Base-by-base conservation (phyloP, 2,329 filamentous ascomycete species). In the Fusarium circinatum region DNA sequence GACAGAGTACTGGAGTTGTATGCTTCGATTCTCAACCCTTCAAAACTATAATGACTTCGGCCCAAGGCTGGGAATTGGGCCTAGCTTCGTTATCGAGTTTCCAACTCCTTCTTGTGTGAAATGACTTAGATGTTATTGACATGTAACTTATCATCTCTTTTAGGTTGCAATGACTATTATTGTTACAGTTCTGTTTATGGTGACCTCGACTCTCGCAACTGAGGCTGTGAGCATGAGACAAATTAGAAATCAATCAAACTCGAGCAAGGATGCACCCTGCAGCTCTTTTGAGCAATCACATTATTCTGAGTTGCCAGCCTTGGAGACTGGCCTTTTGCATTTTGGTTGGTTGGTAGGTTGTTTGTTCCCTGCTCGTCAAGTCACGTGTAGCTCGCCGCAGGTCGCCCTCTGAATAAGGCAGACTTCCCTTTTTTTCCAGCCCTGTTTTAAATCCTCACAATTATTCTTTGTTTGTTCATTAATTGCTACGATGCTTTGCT, bases 391-490 rank as follows among this genome's bases (percentile, higher is more conserved):
- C 3, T 26, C 10, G 11, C 14, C 24, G 30, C 4, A 52, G 49
- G 49, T 0, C 3, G 9, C n/a, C 32, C 3, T 14, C n/a, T 2
- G 13, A 24, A 20, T 14, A 36, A 36, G 32, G 48, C 30, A 52
- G 17, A 15, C 22, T 52, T 12, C n/a, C 17, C 30, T 6, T 3
- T 36, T 34, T 24, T 22, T 28, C 28, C 17, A 36, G 30, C 32
- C 18, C 30, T 52, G 6, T 52, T 52, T 15, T 22, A n/a, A 24
- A 8, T 34, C 17, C 3, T 34, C 2, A 6, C 2, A 34, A 14
- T 34, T 5, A 5, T 11, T 34, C 0, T 20, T 3, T 20, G 3
- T 18, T 14, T 10, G 3, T 13, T 51, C 8, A 10, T 2, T 1
- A 24, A 14, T 14, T 10, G 1, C 8, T 20, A 14, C 18, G 12